These are phyloP conservation scores for Aphanoascus verrucosus DNA, from an alignment of 2,329 filamentous ascomycete genomes.

Conservation along the genomic window DNA sequence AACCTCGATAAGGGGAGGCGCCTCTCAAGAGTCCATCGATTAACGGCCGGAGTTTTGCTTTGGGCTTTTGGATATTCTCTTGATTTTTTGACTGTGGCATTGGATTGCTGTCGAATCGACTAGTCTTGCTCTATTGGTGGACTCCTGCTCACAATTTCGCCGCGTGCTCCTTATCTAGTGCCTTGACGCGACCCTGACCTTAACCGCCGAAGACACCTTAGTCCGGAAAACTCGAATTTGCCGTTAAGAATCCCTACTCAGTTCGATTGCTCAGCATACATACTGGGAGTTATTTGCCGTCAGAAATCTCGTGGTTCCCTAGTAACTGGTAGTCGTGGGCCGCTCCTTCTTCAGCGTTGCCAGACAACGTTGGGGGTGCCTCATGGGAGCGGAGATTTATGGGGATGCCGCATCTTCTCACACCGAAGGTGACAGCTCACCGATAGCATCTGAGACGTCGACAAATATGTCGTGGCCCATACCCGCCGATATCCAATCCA, in stretches of 20 bases:
- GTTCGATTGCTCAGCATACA: neutral
- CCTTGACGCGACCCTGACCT: neutral
- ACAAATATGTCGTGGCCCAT: constrained; percentile 35
- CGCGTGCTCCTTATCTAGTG: neutral
- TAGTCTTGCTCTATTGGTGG: neutral
- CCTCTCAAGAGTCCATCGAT: neutral
- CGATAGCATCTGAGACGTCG: constrained; percentile 32
- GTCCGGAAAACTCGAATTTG: neutral
- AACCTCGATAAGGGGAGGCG: neutral
- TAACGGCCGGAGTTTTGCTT: neutral
- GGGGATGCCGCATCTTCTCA: constrained; percentile 33
- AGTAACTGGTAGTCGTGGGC: neutral
- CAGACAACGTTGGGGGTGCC: constrained; percentile 27
- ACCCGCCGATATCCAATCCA: constrained; percentile 26
- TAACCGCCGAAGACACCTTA: neutral
- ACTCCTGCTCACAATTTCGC: neutral
- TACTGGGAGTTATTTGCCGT: neutral
- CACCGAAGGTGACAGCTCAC: constrained; percentile 33
- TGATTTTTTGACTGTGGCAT: neutral
- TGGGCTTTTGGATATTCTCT: neutral
- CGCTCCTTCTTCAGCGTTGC: constrained; percentile 23
- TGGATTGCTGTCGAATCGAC: constrained; percentile 1
- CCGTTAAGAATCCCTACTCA: neutral
- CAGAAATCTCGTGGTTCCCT: neutral
- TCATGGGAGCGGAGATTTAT: constrained; percentile 35